A percentile compares a stretch with the other conserved stretches of the same genome.
phyloP scores from a whole-genome alignment of 1,139 yeast genomes.

The Entelexis paramagnoliae region DNA sequence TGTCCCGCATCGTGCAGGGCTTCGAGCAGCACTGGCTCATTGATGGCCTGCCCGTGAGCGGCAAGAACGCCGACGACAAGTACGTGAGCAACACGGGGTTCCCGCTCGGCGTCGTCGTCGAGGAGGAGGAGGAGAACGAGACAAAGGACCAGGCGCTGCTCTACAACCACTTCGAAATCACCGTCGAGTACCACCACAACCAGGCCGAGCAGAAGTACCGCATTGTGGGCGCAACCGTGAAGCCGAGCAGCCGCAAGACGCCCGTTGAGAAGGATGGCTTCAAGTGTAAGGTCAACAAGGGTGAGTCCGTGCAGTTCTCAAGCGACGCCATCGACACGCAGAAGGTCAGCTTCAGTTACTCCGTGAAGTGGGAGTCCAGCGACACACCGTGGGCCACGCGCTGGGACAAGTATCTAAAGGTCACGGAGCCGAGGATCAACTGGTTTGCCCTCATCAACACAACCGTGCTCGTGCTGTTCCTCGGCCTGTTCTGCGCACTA shows the following conservation, averaged over 20 bases:
- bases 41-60: constrained; percentile 91
- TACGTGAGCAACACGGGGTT: constrained; percentile 23
- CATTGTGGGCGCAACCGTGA: constrained; percentile 81
- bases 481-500: constrained; percentile 71
- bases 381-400: constrained; percentile 91
- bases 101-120: constrained; percentile 13
- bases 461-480: constrained; percentile 63
- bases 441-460: constrained; percentile 90
- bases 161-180: constrained; percentile 70
- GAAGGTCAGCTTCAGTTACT: constrained; percentile 48
- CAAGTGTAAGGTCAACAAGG: constrained; percentile 36
- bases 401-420: constrained; percentile 95
- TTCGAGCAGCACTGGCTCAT: constrained; percentile 86
- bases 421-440: constrained; percentile 75
- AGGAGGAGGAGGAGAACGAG: constrained; percentile 15
- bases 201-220: constrained; percentile 60
- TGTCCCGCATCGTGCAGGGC: constrained; percentile 67
- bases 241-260: constrained; percentile 36
- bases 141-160: constrained; percentile 50
- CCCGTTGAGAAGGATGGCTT: background rate
- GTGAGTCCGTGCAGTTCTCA: constrained; percentile 27
- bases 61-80: constrained; percentile 32
- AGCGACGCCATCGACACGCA: constrained; percentile 29
- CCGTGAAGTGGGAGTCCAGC: constrained; percentile 56
- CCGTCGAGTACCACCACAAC: constrained; percentile 63